phyloP scores from a whole-genome alignment of 371 early-diverging fungal species.

The Chytridium lagenaria region DNA sequence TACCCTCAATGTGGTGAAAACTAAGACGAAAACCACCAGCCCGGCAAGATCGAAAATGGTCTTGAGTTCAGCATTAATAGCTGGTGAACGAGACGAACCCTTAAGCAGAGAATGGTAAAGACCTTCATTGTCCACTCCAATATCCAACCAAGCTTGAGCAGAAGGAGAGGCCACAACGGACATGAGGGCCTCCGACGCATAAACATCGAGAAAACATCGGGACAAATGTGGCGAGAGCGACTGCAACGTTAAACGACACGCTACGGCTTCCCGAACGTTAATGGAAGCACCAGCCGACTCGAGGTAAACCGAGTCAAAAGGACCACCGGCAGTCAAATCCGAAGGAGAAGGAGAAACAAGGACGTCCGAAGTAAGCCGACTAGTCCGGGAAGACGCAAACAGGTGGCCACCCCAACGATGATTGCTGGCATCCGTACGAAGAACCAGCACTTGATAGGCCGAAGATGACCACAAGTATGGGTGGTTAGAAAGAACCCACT shows the following conservation, averaged over 20 bases:
- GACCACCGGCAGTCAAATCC: neutral
- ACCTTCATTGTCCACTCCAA: conserved; percentile 10
- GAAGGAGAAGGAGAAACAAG: neutral
- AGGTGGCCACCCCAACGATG: conserved; percentile 7
- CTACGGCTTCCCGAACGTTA: conserved; percentile 2
- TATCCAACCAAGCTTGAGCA: neutral
- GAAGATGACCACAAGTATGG: conserved; percentile 18
- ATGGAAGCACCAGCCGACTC: conserved; percentile 9
- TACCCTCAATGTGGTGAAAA: conserved; percentile 1
- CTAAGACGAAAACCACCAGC: neutral
- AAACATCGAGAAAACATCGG: neutral
- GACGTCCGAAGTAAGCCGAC: neutral
- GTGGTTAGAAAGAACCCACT: neutral
- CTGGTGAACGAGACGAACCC: conserved; percentile 3
- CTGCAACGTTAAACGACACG: neutral
- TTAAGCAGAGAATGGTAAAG: neutral
- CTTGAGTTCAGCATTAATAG: neutral
- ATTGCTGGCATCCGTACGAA: conserved; percentile 21
- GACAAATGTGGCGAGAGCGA: neutral
- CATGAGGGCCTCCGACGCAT: neutral
- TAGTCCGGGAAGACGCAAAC: neutral
- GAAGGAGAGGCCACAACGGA: neutral
- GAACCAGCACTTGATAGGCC: neutral
- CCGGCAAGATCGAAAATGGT: neutral
- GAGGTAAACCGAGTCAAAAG: neutral